Evolutionary conservation across 2,329 filamentous ascomycete genomes (phyloP), one percentile per base, ranked within the genome.

Genomic region (Phaeosphaeriaceae sp.): DNA sequence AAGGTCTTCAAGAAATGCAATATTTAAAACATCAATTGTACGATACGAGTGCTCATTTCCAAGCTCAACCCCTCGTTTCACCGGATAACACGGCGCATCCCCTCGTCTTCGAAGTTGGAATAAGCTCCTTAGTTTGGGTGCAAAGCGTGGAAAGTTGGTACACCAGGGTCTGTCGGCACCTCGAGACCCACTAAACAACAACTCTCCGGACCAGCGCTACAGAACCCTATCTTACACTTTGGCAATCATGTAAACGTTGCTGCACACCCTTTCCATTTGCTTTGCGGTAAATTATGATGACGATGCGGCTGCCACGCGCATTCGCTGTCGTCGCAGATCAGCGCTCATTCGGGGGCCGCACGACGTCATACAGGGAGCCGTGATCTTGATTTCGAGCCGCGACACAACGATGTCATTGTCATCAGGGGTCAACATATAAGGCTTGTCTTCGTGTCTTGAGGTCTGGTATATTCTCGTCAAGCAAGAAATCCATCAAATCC

Each of bases 51-150:
- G 11, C n/a, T 13, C 21, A 42, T 42, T 24, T 32, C 23, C 22
- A 42, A 22, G 11, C 49, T 17, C 49, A 51, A 17, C 8, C 5
- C 24, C 22, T 7, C 11, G 23, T 52, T 17, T 17, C 35, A 30
- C 23, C 59, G 59, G 61, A 55, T 61, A 56, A 63, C 23, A 46
- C 63, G 62, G 65, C 59, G 55, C 52, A 49, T 24, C 17, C 35
- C n/a, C 30, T 19, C 55, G 55, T 8, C 32, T 22, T 49, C 46
- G 53, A 55, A 55, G 53, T 55, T 32, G 49, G 22, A 60, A 55
- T 60, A 68, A 69, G 62, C 68, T 67, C 63, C 60, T 61, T 72
- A 70, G 67, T 54, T 44, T 53, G 47, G 21, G 49, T 49, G 53
- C 46, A 55, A 53, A 54, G 47, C 49, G 49, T 49, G 53, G 43